Conservation (phyloP, 2,329 filamentous ascomycete genomes). For the Aspergillus eucalypticola region DNA sequence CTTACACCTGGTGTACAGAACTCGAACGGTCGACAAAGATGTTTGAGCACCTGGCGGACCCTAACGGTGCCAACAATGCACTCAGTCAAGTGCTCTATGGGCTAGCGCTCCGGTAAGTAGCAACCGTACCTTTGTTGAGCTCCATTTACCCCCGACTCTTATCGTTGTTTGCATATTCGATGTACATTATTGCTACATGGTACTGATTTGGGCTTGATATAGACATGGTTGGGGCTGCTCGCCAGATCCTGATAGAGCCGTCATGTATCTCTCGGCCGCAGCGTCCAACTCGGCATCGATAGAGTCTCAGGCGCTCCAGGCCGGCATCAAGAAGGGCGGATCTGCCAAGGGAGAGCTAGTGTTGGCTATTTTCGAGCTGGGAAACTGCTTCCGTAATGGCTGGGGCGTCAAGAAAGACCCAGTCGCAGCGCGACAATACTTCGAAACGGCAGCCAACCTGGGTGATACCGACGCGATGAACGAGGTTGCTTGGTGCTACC, state of each 20-base stretch:
- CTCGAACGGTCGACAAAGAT: constrained; percentile 77
- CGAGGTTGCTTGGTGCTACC: constrained; percentile 91
- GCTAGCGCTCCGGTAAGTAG: constrained; percentile 73
- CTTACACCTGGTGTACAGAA: constrained; percentile 45
- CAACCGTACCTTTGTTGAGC: neutral
- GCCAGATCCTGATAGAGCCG: constrained; percentile 69
- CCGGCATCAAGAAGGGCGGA: constrained; percentile 89
- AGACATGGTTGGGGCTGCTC: constrained; percentile 92
- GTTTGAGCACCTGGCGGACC: constrained; percentile 82
- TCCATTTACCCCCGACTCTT: neutral
- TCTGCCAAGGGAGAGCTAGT: constrained; percentile 95
- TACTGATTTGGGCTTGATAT: neutral
- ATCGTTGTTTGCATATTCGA: neutral
- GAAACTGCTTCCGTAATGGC: constrained; percentile 76
- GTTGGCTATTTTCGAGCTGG: constrained; percentile 90
- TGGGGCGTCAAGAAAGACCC: constrained; percentile 90
- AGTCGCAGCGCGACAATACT: constrained; percentile 84
- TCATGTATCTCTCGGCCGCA: constrained; percentile 82
- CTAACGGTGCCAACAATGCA: constrained; percentile 82
- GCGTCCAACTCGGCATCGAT: constrained; percentile 87
- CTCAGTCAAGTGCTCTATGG: constrained; percentile 95
- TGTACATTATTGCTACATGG: neutral
- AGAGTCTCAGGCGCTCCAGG: constrained; percentile 79
- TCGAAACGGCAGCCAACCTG: constrained; percentile 94
- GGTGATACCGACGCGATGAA: constrained; percentile 98